Conservation (phyloP, 163 green algal species). For the Coccomyxa subellipsoidea region DNA sequence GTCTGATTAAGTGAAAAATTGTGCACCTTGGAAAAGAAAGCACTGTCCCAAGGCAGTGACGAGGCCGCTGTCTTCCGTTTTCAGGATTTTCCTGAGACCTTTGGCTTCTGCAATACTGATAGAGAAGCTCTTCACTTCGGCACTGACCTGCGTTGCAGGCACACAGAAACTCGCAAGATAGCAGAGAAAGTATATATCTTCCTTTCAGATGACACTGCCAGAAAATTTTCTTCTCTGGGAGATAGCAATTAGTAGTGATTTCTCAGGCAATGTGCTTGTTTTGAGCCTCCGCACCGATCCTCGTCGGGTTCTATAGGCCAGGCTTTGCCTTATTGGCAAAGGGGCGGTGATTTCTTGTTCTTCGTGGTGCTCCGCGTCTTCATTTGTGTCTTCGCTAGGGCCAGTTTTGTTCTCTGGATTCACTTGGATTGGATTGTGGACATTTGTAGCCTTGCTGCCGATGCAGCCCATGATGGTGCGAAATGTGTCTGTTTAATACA, state of each 20-base stretch:
- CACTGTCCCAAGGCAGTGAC: slow-evolving; percentile 23
- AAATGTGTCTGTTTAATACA: neutral
- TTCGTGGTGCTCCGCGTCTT: neutral
- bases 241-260: too few species aligned
- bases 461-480: neutral
- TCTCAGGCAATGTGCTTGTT: too few species aligned
- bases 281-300: neutral
- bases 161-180: too few species aligned
- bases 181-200: too few species aligned
- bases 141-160: slow-evolving; percentile 19
- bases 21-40: slow-evolving; percentile 30
- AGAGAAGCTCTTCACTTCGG: slow-evolving; percentile 13
- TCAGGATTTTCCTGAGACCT: neutral
- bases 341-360: neutral
- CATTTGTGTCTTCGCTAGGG: neutral
- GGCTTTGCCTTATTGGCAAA: neutral
- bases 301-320: neutral
- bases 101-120: neutral
- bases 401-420: neutral
- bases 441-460: neutral
- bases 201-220: too few species aligned
- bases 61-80: slow-evolving; percentile 11
- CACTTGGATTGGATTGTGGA: too few species aligned
- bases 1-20: too few species aligned
- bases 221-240: too few species aligned